Evolutionary conservation across 2,329 filamentous ascomycete species (phyloP).

Genomic region (Alternaria viburni): DNA sequence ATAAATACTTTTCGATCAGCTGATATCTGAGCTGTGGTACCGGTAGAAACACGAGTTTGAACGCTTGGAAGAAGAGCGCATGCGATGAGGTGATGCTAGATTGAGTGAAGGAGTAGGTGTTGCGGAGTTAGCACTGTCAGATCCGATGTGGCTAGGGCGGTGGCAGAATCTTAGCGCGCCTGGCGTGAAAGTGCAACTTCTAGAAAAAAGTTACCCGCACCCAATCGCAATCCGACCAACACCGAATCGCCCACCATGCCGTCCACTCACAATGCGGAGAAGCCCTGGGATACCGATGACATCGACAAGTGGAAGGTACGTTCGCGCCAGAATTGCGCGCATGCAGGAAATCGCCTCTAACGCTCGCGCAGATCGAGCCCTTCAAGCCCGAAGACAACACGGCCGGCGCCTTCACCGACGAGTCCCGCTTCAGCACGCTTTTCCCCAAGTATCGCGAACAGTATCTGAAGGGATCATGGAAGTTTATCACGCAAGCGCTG

Average conservation of each 20-base stretch:
- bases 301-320: slow-evolving; percentile 92
- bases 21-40: too few relatives aligned
- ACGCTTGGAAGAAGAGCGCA: too few relatives aligned
- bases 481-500: slow-evolving; percentile 83
- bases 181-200: slow-evolving; percentile 9
- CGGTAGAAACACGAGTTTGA: too few relatives aligned
- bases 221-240: not conserved
- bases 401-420: slow-evolving; percentile 86
- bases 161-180: slow-evolving; percentile 11
- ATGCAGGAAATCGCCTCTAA: not conserved
- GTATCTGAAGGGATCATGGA: slow-evolving; percentile 92
- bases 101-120: too few relatives aligned
- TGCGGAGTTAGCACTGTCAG: not conserved
- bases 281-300: slow-evolving; percentile 85
- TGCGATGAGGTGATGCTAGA: too few relatives aligned
- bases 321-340: not conserved
- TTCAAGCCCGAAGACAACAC: slow-evolving; percentile 87
- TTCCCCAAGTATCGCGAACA: slow-evolving; percentile 98
- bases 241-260: slow-evolving; percentile 65
- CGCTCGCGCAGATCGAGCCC: slow-evolving; percentile 66
- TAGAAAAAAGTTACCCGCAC: slow-evolving; percentile 18
- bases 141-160: not conserved
- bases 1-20: too few relatives aligned
- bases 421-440: slow-evolving; percentile 84
- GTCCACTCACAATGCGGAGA: slow-evolving; percentile 82